Evolutionary conservation across 495 filamentous ascomycete species (phyloP), one percentile per base, ranked within the genome.

Genomic region (Parmelia sp.): DNA sequence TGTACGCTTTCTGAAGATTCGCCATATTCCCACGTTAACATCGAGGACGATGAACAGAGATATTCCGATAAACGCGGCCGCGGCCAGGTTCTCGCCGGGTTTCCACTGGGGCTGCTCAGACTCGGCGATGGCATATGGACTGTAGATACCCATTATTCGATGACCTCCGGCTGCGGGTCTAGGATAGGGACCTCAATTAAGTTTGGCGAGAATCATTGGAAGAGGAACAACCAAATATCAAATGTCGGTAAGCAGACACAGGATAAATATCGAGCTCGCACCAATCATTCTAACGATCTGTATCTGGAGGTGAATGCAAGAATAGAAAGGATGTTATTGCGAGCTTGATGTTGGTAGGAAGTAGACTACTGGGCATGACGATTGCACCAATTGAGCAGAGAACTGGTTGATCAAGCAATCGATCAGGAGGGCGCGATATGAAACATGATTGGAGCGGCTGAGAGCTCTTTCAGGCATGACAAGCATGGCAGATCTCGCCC

Each of bases 11-110:
- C 78, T 75, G 63, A 86, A 85, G 35, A 80, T 79, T 58, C 84
- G 73, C 67, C 82, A 83, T 64, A 83, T 77, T 29, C 80, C 78
- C n/a, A 80, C 70, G 65, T 81, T 77, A 57, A 84, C 76, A 58
- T 85, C 82, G 53, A 82, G 74, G 56, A 80, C 78, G 65, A 84
- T 82, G 67, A 82, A 84, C 76, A 79, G 82, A 36, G 80, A 78
- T 57, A 84, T 71, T 33, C 77, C 81, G 29, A 78, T 74, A 56
- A 84, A 79, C 29, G 80, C 82, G 27, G 78, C 58, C 14, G 64
- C 67, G 19, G 61, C 64, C 14, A 63, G 35, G 0, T 69, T 58
- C 63, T 69, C 64, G 21, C 64, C 58, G 14, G 53, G 56, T 60
- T n/a, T 64, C 66, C 66, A 68, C 36, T 40, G 27, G 15, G 39